phyloP scores from a whole-genome alignment of 257 asterid species.

The Gardenia jasminoides region DNA sequence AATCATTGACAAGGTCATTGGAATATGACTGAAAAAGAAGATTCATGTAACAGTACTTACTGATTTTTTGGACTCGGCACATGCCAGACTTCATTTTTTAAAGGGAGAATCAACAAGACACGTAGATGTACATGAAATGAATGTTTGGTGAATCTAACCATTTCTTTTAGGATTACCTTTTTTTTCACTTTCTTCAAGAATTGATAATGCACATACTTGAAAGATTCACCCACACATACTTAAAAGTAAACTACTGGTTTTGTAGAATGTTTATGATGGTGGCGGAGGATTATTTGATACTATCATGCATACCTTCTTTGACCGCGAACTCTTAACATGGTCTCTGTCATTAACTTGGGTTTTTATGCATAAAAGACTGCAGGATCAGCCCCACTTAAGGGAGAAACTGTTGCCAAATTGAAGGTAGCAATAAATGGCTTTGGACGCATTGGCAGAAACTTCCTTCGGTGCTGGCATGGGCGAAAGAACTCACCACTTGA shows the following conservation, averaged over 20 bases:
- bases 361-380: conserved; percentile 35
- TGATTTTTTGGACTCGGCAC: neutral
- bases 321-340: neutral
- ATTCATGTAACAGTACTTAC: neutral
- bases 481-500: conserved; percentile 90
- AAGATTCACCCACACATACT: neutral
- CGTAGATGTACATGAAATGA: neutral
- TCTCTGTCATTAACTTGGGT: conserved; percentile 3
- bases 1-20: neutral
- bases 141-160: neutral
- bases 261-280: neutral
- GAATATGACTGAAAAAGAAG: neutral
- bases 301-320: neutral
- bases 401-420: conserved; percentile 75
- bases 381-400: conserved; percentile 63
- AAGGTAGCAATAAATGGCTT: conserved; percentile 93
- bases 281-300: neutral
- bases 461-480: conserved; percentile 97
- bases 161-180: neutral
- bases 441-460: conserved; percentile 94
- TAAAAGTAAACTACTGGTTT: neutral
- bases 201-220: neutral
- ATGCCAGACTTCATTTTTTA: neutral
- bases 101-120: neutral
- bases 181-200: neutral